Base-by-base conservation (phyloP, 352 stramenopile species). In the Peronospora tabacina region DNA sequence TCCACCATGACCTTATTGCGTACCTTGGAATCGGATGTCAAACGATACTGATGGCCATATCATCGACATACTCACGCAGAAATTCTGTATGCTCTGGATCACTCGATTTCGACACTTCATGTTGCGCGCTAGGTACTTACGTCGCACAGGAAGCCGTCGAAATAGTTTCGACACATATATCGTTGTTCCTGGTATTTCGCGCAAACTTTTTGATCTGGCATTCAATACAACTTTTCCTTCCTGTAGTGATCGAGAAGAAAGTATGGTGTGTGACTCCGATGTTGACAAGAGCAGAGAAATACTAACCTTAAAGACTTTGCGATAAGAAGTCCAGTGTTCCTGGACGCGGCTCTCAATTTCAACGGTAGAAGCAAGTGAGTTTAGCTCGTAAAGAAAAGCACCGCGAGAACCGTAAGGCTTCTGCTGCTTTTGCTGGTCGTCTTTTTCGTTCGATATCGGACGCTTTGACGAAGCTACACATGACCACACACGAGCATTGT, bases 21-120 rank as follows among this genome's bases (percentile, higher is more conserved):
- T 53, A 70, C 73, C 52, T 56, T 76, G 29, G 59, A 76, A 82
- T 24, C 58, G 64, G 15, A 87, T 44, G 15, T 81, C 60, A 46
- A 90, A 69, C 9, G 80, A 63, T 7, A 90, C 35, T 2, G 58
- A 70, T n/a, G 74, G 75, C 74, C 78, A 88, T 11, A 91, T 82
- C 61, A 94, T 67, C 0, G 77, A 82, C 26, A 87, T 66, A 13
- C 62, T 77, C 8, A 61, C 42, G 29, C 70, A 81, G 37, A 88
- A 77, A 13, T 39, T 57, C 19, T 68, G 64, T 12, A 91, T 70
- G 28, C 49, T 55, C 19, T 64, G 65, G 7, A 63, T 55, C 11
- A 85, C 46, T 49, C 61, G 66, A 8, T 37, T 17, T 41, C 53
- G 68, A n/a, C 74, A 34, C 15, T 66, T 67, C 0, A 13, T 15